Conservation (phyloP, 1,139 yeast genomes). For the Debaryomycetaceae sp. region DNA sequence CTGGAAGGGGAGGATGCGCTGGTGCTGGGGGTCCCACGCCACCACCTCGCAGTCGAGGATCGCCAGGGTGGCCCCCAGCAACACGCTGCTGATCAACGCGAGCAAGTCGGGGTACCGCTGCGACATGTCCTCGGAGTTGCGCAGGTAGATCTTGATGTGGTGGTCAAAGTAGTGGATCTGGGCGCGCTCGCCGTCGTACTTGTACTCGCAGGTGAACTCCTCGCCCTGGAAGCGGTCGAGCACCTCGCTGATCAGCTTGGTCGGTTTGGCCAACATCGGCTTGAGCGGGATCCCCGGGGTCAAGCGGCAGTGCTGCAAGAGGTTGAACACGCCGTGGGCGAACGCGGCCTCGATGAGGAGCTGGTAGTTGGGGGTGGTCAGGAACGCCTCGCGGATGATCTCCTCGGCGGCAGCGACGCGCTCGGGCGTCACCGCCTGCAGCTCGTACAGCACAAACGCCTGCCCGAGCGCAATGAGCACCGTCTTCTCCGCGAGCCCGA, state of each 20-base stretch:
- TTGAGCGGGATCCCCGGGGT: constrained; percentile 93
- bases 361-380: constrained; percentile 90
- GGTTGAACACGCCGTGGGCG: constrained; percentile 59
- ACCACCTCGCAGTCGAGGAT: constrained; percentile 96
- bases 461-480: constrained; percentile 81
- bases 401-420: constrained; percentile 63
- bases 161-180: constrained; percentile 85
- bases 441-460: constrained; percentile 66
- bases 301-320: constrained; percentile 66
- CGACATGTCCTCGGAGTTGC: constrained; percentile 97
- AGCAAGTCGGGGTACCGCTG: constrained; percentile 90
- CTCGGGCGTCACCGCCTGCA: constrained; percentile 30
- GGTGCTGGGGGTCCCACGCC: constrained; percentile 84
- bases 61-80: constrained; percentile 17
- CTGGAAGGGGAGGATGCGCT: constrained; percentile 88
- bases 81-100: constrained; percentile 60
- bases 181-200: constrained; percentile 97
- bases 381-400: constrained; percentile 75
- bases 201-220: constrained; percentile 90
- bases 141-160: constrained; percentile 70
- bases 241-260: constrained; percentile 86
- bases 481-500: constrained; percentile 91
- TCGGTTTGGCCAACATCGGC: constrained; percentile 98
- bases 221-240: constrained; percentile 83
- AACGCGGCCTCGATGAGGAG: constrained; percentile 63